Conservation (phyloP, 495 filamentous ascomycete genomes). For the Trichoderma parareesei region DNA sequence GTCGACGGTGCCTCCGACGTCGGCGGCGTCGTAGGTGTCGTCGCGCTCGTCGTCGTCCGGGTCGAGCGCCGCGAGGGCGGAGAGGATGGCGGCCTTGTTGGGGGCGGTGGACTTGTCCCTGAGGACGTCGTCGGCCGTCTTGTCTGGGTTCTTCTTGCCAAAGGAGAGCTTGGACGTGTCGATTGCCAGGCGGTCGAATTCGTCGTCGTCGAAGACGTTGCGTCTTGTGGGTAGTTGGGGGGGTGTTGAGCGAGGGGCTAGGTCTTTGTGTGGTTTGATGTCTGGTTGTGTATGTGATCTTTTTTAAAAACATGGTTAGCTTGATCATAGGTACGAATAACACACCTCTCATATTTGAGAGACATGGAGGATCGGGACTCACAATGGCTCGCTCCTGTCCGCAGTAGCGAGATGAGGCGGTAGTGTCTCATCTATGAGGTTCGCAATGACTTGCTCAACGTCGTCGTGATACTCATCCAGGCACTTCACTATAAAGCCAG, state of each 20-base stretch:
- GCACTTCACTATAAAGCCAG: conserved; percentile 69
- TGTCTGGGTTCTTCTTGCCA: conserved; percentile 58
- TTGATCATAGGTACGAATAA: too few relatives aligned
- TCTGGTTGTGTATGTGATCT: conserved; percentile 18
- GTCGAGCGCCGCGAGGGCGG: conserved; percentile 86
- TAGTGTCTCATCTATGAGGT: conserved; percentile 76
- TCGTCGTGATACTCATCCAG: conserved; percentile 72
- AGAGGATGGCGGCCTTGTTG: conserved; percentile 81
- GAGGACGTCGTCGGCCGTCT: conserved; percentile 55
- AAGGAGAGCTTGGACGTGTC: conserved; percentile 58
- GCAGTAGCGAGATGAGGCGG: conserved; percentile 50
- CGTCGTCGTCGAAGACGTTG: conserved; percentile 74
- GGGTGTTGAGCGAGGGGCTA: conserved; percentile 34
- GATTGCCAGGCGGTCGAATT: conserved; percentile 64
- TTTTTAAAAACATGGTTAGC: conserved; percentile 16
- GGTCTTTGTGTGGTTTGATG: conserved; percentile 20
- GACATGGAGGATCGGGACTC: conserved; percentile 18
- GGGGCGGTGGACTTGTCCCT: conserved; percentile 44
- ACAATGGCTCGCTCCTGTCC: conserved; percentile 49
- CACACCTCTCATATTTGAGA: conserved; percentile 5
- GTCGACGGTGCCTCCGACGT: conserved; percentile 84
- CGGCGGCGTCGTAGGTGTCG: conserved; percentile 88
- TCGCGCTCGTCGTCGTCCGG: conserved; percentile 94
- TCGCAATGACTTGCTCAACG: conserved; percentile 70
- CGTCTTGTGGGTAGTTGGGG: conserved; percentile 30